These are phyloP conservation scores for Cladosporium sphaerospermum DNA, from an alignment of 2,329 filamentous ascomycete genomes.

Conservation along the genomic window DNA sequence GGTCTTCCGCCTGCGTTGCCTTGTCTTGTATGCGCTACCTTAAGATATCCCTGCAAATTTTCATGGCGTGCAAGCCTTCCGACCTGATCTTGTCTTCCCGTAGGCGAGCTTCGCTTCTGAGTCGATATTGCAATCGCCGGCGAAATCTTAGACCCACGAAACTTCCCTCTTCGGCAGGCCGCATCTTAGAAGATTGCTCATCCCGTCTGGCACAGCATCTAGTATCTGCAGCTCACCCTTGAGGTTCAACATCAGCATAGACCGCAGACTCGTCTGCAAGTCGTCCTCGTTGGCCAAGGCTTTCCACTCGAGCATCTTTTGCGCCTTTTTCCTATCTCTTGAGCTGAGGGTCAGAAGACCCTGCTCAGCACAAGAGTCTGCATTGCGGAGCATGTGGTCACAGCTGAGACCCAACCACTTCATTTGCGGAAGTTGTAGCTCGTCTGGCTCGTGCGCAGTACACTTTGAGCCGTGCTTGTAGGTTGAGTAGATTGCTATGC, in stretches of 20 bases:
- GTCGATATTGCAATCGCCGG: too few relatives aligned
- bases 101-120: too few relatives aligned
- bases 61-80: background rate
- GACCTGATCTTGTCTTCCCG: too few relatives aligned
- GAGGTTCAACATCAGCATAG: constrained; percentile 66
- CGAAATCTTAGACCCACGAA: too few relatives aligned
- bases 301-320: constrained; percentile 40
- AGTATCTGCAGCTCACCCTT: constrained; percentile 68
- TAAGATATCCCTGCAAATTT: too few relatives aligned
- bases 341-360: constrained; percentile 46
- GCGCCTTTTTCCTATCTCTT: constrained; percentile 55
- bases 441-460: constrained; percentile 53
- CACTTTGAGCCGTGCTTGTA: constrained; percentile 65
- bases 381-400: constrained; percentile 23
- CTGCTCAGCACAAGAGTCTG: constrained; percentile 29
- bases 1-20: too few relatives aligned
- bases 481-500: constrained; percentile 64
- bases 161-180: background rate
- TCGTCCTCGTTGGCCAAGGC: constrained; percentile 19
- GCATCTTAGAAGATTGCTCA: constrained; percentile 19
- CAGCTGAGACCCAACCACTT: constrained; percentile 59
- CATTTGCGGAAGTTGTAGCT: constrained; percentile 46
- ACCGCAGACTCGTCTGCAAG: constrained; percentile 55
- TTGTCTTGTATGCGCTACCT: background rate
- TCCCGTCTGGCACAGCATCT: constrained; percentile 22